phyloP scores from a whole-genome alignment of 495 filamentous ascomycete genomes.

The Neurospora tetraspora region DNA sequence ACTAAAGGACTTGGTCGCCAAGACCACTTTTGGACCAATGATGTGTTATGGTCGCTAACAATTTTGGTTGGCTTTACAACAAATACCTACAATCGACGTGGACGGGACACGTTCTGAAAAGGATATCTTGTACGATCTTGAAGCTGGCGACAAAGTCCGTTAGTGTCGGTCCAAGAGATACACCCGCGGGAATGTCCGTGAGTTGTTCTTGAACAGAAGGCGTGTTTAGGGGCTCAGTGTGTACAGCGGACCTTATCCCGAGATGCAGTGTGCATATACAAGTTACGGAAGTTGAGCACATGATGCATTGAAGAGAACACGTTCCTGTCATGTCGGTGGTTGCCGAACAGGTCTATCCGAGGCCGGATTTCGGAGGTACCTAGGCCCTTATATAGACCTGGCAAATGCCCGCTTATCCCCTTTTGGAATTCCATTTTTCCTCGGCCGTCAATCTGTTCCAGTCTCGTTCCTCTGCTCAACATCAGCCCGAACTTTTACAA shows the following conservation, averaged over 20 bases:
- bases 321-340: not conserved
- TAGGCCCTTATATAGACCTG: not conserved
- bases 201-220: too few species aligned
- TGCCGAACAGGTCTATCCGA: not conserved
- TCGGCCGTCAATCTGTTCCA: not conserved
- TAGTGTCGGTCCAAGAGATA: not conserved
- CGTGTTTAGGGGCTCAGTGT: not conserved
- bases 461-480: slow-evolving; percentile 29
- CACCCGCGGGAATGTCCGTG: not conserved
- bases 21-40: not conserved
- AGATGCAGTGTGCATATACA: not conserved
- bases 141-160: not conserved
- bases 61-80: not conserved
- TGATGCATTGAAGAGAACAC: not conserved
- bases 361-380: not conserved
- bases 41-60: not conserved
- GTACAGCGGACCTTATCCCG: not conserved
- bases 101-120: not conserved
- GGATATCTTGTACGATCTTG: not conserved
- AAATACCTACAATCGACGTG: not conserved
- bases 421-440: not conserved
- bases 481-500: slow-evolving; percentile 31
- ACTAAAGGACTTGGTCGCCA: not conserved
- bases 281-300: not conserved
- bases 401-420: not conserved